Evolutionary conservation across 2,329 filamentous ascomycete genomes (phyloP).

Genomic region (Aplosporella prunicola): DNA sequence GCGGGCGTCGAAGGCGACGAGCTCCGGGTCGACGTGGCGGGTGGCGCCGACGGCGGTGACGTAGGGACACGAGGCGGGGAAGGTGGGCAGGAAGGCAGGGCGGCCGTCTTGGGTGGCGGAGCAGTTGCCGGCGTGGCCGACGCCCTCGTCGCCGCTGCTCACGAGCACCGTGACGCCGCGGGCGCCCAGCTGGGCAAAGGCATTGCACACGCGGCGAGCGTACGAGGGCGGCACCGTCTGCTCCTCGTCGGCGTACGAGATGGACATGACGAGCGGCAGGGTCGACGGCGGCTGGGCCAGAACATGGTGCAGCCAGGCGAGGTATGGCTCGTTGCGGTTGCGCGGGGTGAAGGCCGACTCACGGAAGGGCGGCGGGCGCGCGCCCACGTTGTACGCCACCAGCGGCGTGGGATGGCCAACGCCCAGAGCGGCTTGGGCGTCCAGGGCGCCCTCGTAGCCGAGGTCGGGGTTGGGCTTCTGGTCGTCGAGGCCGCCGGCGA

Average conservation of each 20-base stretch:
- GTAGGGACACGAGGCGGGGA: slow-evolving; percentile 44
- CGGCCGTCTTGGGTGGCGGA: slow-evolving; percentile 18
- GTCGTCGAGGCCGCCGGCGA: slow-evolving; percentile 20
- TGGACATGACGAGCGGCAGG: slow-evolving; percentile 55
- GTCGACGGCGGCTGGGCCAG: too few species aligned
- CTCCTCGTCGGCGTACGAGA: slow-evolving; percentile 60
- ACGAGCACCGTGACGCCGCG: slow-evolving; percentile 42
- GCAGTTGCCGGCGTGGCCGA: slow-evolving; percentile 27
- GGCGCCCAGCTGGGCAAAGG: slow-evolving; percentile 45
- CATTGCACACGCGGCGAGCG: slow-evolving; percentile 51
- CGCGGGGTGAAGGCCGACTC: slow-evolving; percentile 26
- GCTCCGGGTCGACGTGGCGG: slow-evolving; percentile 11
- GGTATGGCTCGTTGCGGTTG: slow-evolving; percentile 36
- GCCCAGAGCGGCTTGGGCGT: slow-evolving; percentile 51
- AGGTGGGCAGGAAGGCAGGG: slow-evolving; percentile 39
- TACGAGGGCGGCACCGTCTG: slow-evolving; percentile 53
- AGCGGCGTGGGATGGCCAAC: slow-evolving; percentile 47
- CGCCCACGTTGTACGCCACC: slow-evolving; percentile 51
- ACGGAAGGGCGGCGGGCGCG: slow-evolving; percentile 41
- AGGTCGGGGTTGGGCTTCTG: too few species aligned
- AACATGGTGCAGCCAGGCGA: slow-evolving; percentile 52
- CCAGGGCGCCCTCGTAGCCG: slow-evolving; percentile 44
- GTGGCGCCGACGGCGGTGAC: slow-evolving; percentile 39
- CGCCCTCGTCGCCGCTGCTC: slow-evolving; percentile 41
- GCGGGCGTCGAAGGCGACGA: slow-evolving; percentile 25